Base-by-base conservation (phyloP, 257 asterid species). In the Verbascum thapsus region DNA sequence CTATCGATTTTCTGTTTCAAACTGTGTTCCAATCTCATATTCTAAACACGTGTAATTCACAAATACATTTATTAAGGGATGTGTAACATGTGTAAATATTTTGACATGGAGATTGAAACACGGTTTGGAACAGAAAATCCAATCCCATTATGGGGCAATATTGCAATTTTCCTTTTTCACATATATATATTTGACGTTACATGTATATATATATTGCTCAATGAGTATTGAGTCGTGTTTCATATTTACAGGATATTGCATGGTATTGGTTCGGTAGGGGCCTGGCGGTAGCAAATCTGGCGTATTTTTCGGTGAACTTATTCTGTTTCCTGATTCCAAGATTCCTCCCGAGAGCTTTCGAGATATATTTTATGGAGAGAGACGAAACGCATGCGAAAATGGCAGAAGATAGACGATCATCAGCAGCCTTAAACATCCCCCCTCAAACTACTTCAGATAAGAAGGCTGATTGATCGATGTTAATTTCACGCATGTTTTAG, bases 181-280 rank as follows among this genome's bases (percentile, higher is more conserved):
- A 26, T 26, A 26, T 26, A 26, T 26, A 26, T 26, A 26, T 26
- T 2, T 26, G 32, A n/a, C n/a, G n/a, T n/a, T 26, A 5, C 5
- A 5, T 26, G 32, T 26, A 5, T 26, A 5, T 26, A 5, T 45
- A 16, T 18, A 12, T 55, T 15, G 11, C 9, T 3, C 6, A 1
- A 7, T 45, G 10, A 1, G 12, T 26, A 1, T 57, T 2, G 18
- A 40, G 7, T 15, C 35, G 0, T 40, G 42, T 40, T 44, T 53
- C n/a, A n/a, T n/a, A n/a, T n/a, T 13, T 70, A 8, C 72, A 90
- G 98, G 95, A 78, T 10, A 74, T 86, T 16, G 81, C 61, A 2
- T 88, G 96, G 98, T 78, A 50, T 57, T 86, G 98, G 96, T 91
- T 91, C 6, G 98, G 92, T 15, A 68, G 91, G 76, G 76, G 73